Evolutionary conservation across 2,329 filamentous ascomycete species (phyloP).

Genomic region (Exophiala aquamarina): DNA sequence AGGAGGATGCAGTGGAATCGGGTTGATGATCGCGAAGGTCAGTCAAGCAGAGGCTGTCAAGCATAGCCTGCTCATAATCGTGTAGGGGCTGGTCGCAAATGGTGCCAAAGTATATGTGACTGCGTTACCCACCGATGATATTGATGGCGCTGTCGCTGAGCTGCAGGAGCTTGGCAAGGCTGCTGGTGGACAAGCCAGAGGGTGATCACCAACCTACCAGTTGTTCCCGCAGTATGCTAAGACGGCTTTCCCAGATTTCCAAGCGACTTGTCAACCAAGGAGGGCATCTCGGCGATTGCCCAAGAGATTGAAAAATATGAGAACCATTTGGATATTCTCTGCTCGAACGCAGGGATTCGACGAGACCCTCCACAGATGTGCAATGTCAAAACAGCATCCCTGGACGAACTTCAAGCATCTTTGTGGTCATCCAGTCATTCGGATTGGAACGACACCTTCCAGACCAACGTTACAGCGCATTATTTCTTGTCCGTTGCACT

Average conservation of each 20-base stretch:
- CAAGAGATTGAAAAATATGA: constrained; percentile 36
- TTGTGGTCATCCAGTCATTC: constrained; percentile 47
- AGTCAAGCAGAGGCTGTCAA: background rate
- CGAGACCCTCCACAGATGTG: constrained; percentile 46
- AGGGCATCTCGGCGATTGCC: constrained; percentile 39
- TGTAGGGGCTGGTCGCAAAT: constrained; percentile 44
- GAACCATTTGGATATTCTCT: constrained; percentile 47
- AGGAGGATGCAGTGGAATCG: constrained; percentile 46
- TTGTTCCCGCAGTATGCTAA: background rate
- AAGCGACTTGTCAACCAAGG: constrained; percentile 43
- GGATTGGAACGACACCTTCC: constrained; percentile 49
- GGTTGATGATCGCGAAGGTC: constrained; percentile 49
- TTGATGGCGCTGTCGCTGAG: constrained; percentile 38
- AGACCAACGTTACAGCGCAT: constrained; percentile 51
- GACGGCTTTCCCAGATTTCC: constrained; percentile 19
- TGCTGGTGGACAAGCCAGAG: constrained; percentile 40
- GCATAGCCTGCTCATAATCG: background rate
- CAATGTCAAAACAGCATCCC: constrained; percentile 43
- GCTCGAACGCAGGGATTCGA: constrained; percentile 52
- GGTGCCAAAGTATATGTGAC: constrained; percentile 50
- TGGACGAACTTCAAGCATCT: constrained; percentile 46
- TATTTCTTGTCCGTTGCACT: constrained; percentile 52
- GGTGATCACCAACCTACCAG: constrained; percentile 30
- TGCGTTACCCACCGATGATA: constrained; percentile 43
- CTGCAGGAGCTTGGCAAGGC: constrained; percentile 40